phyloP scores from a whole-genome alignment of 106 monocot genomes.

The Phalaenopsis equestris region DNA sequence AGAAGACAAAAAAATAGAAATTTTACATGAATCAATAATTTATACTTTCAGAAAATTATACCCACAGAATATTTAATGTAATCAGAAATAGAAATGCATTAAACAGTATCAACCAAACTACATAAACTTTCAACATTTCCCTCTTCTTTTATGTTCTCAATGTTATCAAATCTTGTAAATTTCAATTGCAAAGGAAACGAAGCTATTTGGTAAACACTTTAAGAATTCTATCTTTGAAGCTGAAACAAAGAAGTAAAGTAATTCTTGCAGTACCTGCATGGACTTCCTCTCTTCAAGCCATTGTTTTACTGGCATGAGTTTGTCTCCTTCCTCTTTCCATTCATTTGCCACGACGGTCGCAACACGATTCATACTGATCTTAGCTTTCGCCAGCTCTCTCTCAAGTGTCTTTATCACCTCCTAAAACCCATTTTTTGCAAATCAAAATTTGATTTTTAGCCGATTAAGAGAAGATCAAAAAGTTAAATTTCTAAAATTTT shows the following conservation, averaged over 20 bases:
- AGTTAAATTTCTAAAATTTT: background rate
- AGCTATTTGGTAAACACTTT: background rate
- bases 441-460: background rate
- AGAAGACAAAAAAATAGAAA: background rate
- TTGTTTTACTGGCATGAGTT: constrained; percentile 55
- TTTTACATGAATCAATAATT: background rate
- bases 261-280: constrained; percentile 34
- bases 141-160: background rate
- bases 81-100: background rate
- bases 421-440: constrained; percentile 17
- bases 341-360: constrained; percentile 50
- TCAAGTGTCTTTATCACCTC: constrained; percentile 59
- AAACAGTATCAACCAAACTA: background rate
- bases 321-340: constrained; percentile 55
- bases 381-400: constrained; percentile 59
- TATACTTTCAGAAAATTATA: background rate
- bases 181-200: background rate
- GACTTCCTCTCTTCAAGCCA: constrained; percentile 67
- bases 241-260: background rate
- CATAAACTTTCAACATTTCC: background rate
- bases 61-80: background rate
- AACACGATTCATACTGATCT: constrained; percentile 44
- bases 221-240: background rate
- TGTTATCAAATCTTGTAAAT: background rate
- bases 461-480: background rate